These are phyloP conservation scores for Mrakia gelida DNA, from an alignment of 768 basidiomycete genomes.

Conservation along the genomic window DNA sequence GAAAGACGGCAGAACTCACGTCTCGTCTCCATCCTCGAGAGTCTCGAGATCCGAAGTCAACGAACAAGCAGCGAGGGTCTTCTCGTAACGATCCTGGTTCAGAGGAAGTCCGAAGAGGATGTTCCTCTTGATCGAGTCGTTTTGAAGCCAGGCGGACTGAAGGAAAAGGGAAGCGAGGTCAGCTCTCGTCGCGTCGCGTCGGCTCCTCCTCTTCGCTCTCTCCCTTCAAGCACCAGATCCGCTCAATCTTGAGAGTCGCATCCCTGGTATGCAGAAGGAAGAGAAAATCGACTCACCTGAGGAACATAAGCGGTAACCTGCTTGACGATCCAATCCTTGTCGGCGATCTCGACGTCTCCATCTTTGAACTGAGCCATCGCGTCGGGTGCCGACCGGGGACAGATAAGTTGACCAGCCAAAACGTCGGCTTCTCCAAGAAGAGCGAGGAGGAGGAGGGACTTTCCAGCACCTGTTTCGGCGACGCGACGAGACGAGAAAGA, in stretches of 20 bases:
- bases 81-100: constrained; percentile 66
- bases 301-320: constrained; percentile 81
- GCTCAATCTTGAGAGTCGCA: too few species aligned
- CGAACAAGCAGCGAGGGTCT: constrained; percentile 75
- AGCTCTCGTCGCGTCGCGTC: too few species aligned
- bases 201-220: too few species aligned
- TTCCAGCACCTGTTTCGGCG: constrained; percentile 58
- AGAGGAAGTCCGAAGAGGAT: constrained; percentile 77
- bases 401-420: constrained; percentile 70
- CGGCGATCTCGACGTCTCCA: constrained; percentile 47
- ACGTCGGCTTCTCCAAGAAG: constrained; percentile 85
- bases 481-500: too few species aligned
- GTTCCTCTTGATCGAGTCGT: constrained; percentile 66
- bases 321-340: constrained; percentile 69
- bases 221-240: too few species aligned
- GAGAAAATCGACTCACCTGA: constrained; percentile 37
- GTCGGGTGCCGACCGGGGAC: constrained; percentile 80
- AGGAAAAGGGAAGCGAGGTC: too few species aligned
- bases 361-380: constrained; percentile 55
- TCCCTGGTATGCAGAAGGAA: too few species aligned
- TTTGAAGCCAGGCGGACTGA: constrained; percentile 61
- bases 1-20: constrained; percentile 39
- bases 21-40: constrained; percentile 78
- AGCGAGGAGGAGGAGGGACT: constrained; percentile 67
- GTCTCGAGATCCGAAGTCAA: constrained; percentile 65